Percentiles rank a stretch among this genome's conserved stretches.
phyloP scores from a whole-genome alignment of 2,329 filamentous ascomycete genomes.

The Ilyonectria robusta region DNA sequence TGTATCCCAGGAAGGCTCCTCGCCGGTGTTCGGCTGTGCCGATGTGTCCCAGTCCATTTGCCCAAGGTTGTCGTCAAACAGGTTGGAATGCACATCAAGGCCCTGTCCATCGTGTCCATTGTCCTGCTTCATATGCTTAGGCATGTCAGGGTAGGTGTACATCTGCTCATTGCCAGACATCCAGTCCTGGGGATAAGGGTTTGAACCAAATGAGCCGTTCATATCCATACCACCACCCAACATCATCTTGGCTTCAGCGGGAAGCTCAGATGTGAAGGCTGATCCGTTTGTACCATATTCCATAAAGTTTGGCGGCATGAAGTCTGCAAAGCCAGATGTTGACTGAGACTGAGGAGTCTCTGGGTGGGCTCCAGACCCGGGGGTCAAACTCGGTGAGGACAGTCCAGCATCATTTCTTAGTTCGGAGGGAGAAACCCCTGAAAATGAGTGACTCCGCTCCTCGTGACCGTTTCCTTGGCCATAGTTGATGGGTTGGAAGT shows the following conservation, averaged over 20 bases:
- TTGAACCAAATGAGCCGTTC: slow-evolving; percentile 42
- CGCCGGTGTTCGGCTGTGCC: slow-evolving; percentile 26
- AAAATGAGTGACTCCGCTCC: slow-evolving; percentile 39
- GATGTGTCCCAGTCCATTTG: slow-evolving; percentile 29
- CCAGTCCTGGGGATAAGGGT: slow-evolving; percentile 35
- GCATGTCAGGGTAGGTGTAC: slow-evolving; percentile 19
- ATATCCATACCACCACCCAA: slow-evolving; percentile 51
- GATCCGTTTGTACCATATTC: slow-evolving; percentile 47
- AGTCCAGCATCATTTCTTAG: slow-evolving; percentile 23
- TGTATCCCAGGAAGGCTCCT: slow-evolving; percentile 50
- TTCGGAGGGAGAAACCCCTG: slow-evolving; percentile 37
- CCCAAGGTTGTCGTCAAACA: slow-evolving; percentile 4
- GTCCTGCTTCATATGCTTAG: slow-evolving; percentile 14
- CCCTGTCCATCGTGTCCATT: background rate
- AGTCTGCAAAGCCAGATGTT: slow-evolving; percentile 36
- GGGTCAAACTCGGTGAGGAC: slow-evolving; percentile 49
- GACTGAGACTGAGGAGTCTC: slow-evolving; percentile 39
- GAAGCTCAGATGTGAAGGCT: slow-evolving; percentile 59
- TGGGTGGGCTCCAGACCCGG: slow-evolving; percentile 45
- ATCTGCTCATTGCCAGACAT: slow-evolving; percentile 15
- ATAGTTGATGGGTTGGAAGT: slow-evolving; percentile 46
- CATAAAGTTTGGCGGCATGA: slow-evolving; percentile 36
- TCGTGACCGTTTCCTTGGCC: slow-evolving; percentile 24
- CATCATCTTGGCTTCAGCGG: slow-evolving; percentile 60
- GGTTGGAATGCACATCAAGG: background rate